A percentile compares a stretch with the other conserved stretches of the same genome.
Conservation (phyloP, 768 basidiomycete genomes). For the Phylloporus scabripes region DNA sequence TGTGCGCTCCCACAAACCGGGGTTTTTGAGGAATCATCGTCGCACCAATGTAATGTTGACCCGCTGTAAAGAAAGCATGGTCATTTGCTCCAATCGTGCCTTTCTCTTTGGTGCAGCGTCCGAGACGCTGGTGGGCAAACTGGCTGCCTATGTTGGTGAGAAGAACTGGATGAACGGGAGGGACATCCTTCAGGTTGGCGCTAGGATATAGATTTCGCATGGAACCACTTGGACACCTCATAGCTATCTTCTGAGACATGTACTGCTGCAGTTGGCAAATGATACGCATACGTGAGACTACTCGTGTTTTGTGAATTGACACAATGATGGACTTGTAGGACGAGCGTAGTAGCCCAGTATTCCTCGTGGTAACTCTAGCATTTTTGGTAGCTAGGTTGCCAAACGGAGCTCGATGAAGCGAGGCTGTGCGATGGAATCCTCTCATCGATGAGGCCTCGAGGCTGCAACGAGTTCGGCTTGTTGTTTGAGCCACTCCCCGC, state of each 20-base stretch:
- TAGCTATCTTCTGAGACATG: not conserved
- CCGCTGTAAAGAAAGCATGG: conserved; percentile 69
- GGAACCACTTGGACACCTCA: not conserved
- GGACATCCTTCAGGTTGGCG: conserved; percentile 3
- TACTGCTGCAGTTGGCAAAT: not conserved
- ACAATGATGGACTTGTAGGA: not conserved
- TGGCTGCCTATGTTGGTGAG: conserved; percentile 12
- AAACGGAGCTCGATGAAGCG: too few species aligned
- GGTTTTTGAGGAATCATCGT: conserved; percentile 58
- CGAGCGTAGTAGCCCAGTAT: too few species aligned
- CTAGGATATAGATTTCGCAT: not conserved
- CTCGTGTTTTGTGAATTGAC: not conserved
- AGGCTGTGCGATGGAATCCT: not conserved
- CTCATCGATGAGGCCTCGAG: not conserved
- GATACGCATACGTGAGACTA: not conserved
- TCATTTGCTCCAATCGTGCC: conserved; percentile 51
- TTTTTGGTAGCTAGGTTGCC: not conserved
- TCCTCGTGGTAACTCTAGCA: not conserved
- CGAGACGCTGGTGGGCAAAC: conserved; percentile 21
- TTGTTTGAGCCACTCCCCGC: conserved; percentile 7
- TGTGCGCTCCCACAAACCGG: conserved; percentile 51
- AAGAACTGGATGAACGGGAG: conserved; percentile 15
- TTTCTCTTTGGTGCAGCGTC: conserved; percentile 19
- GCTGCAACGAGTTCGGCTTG: not conserved
- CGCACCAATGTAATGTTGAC: conserved; percentile 85